Conservation (phyloP, 805 yeast species). For the Metschnikowia koreensis region DNA sequence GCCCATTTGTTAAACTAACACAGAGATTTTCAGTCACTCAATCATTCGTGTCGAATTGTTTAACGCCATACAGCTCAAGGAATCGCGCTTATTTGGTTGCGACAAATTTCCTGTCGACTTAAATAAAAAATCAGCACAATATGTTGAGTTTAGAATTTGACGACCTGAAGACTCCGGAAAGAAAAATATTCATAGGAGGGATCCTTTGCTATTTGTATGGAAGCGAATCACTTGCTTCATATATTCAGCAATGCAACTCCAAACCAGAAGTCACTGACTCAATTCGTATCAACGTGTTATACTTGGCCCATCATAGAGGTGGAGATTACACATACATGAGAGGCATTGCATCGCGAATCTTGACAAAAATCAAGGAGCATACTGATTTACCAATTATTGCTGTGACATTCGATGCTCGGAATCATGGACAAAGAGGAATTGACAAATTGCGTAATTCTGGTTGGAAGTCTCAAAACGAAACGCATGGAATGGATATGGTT, state of each 20-base stretch:
- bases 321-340: conserved; percentile 38
- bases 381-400: conserved; percentile 38
- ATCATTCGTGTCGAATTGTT: too few relatives aligned
- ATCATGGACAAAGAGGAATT: conserved; percentile 52
- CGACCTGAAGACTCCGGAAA: conserved; percentile 5
- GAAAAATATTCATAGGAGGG: conserved; percentile 41
- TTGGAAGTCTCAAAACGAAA: conserved; percentile 48
- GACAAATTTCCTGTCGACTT: too few relatives aligned
- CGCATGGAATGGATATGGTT: conserved; percentile 53
- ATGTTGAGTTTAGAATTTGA: conserved; percentile 17
- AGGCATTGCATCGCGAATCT: conserved; percentile 37
- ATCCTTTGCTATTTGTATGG: conserved; percentile 46
- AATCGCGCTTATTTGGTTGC: too few relatives aligned
- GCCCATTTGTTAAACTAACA: too few relatives aligned
- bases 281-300: conserved; percentile 39
- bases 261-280: conserved; percentile 10
- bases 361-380: conserved; percentile 25
- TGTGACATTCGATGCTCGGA: conserved; percentile 52
- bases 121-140: neutral
- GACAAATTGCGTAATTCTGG: conserved; percentile 33
- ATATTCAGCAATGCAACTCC: conserved; percentile 21
- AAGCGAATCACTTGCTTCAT: conserved; percentile 26
- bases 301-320: conserved; percentile 48
- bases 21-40: too few relatives aligned
- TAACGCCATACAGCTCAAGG: too few relatives aligned